A percentile compares a stretch with the other conserved stretches of the same genome.
phyloP scores from a whole-genome alignment of 2,329 filamentous ascomycete species.

The Macrophomina phaseolina region DNA sequence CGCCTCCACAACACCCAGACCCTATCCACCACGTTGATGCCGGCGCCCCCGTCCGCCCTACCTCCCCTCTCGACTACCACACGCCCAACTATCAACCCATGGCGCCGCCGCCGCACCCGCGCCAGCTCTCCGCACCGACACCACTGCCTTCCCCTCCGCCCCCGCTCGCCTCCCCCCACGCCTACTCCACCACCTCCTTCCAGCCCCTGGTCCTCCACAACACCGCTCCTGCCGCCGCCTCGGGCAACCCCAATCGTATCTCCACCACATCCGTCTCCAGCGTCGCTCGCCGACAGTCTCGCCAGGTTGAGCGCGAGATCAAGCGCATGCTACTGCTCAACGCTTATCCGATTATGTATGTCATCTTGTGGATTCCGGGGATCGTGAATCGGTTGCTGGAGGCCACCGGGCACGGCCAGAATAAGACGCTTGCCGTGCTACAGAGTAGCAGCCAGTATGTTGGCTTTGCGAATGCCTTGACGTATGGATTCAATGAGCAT shows the following conservation, averaged over 20 bases:
- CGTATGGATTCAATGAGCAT: constrained; percentile 34
- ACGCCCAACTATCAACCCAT: neutral
- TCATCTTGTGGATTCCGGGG: constrained; percentile 43
- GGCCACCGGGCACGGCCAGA: constrained; percentile 29
- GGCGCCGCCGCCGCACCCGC: neutral
- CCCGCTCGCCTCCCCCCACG: neutral
- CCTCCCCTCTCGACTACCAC: neutral
- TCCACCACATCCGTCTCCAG: constrained; percentile 5
- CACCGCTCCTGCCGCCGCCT: neutral
- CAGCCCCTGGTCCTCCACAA: neutral
- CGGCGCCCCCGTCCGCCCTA: neutral
- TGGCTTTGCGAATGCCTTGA: constrained; percentile 33
- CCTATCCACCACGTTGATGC: neutral
- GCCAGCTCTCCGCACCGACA: neutral
- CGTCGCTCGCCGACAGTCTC: neutral
- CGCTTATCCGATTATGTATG: constrained; percentile 42
- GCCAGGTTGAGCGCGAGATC: constrained; percentile 32
- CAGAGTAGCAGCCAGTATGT: constrained; percentile 35
- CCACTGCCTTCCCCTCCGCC: neutral
- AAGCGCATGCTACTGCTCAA: constrained; percentile 41
- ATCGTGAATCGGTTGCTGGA: constrained; percentile 36
- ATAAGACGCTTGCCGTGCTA: constrained; percentile 29
- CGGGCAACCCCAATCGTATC: neutral
- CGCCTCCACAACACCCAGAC: neutral
- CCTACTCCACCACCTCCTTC: constrained; percentile 1